phyloP scores from a whole-genome alignment of 495 filamentous ascomycete genomes.

The Hyphodiscus hymeniophilus region DNA sequence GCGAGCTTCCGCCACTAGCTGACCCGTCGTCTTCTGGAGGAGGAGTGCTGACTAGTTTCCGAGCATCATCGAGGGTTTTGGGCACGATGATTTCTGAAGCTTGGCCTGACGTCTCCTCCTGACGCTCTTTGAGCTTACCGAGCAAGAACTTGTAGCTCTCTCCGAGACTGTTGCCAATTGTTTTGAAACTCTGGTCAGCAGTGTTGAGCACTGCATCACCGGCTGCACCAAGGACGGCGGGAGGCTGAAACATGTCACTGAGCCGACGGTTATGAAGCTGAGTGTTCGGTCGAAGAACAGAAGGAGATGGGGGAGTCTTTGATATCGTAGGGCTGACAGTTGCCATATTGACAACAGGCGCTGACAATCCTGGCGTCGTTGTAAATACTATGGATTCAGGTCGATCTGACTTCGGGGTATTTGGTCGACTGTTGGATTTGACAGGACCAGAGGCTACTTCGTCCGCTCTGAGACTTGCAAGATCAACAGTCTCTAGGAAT shows the following conservation, averaged over 20 bases:
- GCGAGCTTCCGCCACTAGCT: constrained; percentile 36
- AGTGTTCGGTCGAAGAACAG: constrained; percentile 30
- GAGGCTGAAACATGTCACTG: constrained; percentile 76
- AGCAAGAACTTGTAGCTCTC: constrained; percentile 91
- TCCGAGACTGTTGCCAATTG: constrained; percentile 77
- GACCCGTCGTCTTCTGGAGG: constrained; percentile 45
- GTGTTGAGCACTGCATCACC: constrained; percentile 76
- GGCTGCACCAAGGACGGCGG: constrained; percentile 70
- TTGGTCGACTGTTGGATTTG: constrained; percentile 43
- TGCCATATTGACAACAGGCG: constrained; percentile 12
- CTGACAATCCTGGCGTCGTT: constrained; percentile 20
- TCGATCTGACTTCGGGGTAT: constrained; percentile 38
- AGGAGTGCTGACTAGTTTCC: constrained; percentile 74
- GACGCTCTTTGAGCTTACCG: constrained; percentile 72
- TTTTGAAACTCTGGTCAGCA: constrained; percentile 85
- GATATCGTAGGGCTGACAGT: constrained; percentile 21
- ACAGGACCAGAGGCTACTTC: constrained; percentile 55
- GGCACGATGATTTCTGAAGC: constrained; percentile 53
- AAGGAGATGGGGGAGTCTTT: constrained; percentile 31
- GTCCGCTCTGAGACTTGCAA: constrained; percentile 83
- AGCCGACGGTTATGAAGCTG: constrained; percentile 52
- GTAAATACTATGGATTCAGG: constrained; percentile 24
- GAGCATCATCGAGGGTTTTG: constrained; percentile 85
- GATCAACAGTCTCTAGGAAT: constrained; percentile 95
- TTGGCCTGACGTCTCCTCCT: constrained; percentile 29